Conservation (phyloP, 2,329 filamentous ascomycete species). For the Ustilaginoidea virens region DNA sequence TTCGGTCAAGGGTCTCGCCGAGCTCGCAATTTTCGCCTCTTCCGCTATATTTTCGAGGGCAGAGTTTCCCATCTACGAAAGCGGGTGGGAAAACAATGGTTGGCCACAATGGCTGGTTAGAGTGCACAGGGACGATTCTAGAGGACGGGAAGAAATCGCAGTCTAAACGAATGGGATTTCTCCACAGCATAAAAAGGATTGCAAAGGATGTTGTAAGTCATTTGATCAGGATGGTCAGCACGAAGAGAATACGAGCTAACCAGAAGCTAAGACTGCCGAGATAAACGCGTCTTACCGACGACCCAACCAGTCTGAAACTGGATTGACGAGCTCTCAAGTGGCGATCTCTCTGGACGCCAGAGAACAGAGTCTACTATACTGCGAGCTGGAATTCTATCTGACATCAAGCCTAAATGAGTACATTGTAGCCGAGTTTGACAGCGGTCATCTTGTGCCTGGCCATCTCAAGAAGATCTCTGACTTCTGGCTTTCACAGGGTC, state of each 20-base stretch:
- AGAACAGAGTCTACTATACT: constrained; percentile 43
- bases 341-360: constrained; percentile 36
- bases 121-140: constrained; percentile 20
- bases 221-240: background rate
- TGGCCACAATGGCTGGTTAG: constrained; percentile 41
- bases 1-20: constrained; percentile 1
- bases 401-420: constrained; percentile 34
- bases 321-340: constrained; percentile 12
- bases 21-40: constrained; percentile 25
- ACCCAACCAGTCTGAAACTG: background rate
- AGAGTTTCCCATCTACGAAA: constrained; percentile 21
- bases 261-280: constrained; percentile 15
- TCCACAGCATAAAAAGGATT: constrained; percentile 34
- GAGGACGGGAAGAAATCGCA: constrained; percentile 12
- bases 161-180: constrained; percentile 24
- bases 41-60: constrained; percentile 24
- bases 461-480: constrained; percentile 37
- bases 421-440: constrained; percentile 35
- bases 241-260: constrained; percentile 5
- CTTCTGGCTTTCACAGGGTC: constrained; percentile 34
- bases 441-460: constrained; percentile 35
- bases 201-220: constrained; percentile 36
- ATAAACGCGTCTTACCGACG: constrained; percentile 9
- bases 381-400: constrained; percentile 42
- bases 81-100: constrained; percentile 35